Evolutionary conservation across 2,329 filamentous ascomycete species (phyloP), one percentile per base, ranked within the genome.

Genomic region (Aspergillus viridinutans): DNA sequence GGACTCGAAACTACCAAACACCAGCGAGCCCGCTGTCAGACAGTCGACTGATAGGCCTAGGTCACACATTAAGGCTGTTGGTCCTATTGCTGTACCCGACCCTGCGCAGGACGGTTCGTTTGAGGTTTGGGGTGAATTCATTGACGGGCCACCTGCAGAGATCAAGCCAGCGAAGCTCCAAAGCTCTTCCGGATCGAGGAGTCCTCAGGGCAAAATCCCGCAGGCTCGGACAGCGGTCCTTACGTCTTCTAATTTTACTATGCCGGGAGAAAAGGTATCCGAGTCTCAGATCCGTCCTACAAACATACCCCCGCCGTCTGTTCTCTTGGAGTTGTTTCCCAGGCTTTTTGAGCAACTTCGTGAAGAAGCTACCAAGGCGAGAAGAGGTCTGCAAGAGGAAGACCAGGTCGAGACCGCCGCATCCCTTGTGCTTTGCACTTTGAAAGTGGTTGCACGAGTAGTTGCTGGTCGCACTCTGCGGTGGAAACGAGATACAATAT

Each of bases 401-500:
- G 52, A 57, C n/a, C 43, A 49, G 40, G 55, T 66, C 43, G 48
- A 62, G 20, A 43, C 45, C 38, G 61, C 68, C 8, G 67, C 68
- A 12, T 50, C 58, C 17, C 56, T 59, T 14, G 68, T 78, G 20
- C 55, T 64, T 47, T 67, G 55, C 50, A 70, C 64, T 14, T 64
- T 76, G 50, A 70, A 68, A 2, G 89, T 91, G 10, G 86, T 88
- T 25, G 90, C 85, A n/a, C 88, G 88, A 48, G 83, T 97, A 51
- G 86, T 97, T 56, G 89, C 90, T 1, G 93, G 92, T 10, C 87
- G 93, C 57, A 92, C 90, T 67, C 78, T 89, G 52, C 88, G 93
- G 56, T 97, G 93, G 93, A 93, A 96, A 71, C 85, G 93, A 54
- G 93, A 97, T 74, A 88, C 85, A 60, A 86, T 91, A 60, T 79